phyloP scores from a whole-genome alignment of 345 rosid genomes.

The Euclidium syriacum region DNA sequence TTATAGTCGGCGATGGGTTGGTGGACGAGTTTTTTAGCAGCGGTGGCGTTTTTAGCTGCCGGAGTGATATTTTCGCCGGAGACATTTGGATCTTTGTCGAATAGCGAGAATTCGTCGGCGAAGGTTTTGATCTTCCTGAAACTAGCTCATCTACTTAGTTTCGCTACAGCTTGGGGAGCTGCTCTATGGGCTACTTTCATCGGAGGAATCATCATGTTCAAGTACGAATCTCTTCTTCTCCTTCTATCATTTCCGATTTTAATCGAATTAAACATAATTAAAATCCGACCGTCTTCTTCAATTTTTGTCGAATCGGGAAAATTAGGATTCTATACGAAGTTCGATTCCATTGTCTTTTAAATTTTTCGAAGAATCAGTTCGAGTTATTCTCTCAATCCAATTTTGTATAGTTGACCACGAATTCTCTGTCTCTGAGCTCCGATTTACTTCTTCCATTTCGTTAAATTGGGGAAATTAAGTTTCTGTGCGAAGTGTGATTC shows the following conservation, averaged over 20 bases:
- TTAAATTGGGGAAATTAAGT: no score
- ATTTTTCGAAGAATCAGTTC: no score
- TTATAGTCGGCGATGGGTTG: constrained; percentile 60
- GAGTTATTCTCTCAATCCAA: no score
- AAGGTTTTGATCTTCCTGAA: constrained; percentile 53
- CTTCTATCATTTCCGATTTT: neutral
- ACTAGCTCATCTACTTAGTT: constrained; percentile 81
- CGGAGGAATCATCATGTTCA: constrained; percentile 99
- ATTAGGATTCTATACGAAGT: neutral
- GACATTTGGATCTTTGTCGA: constrained; percentile 67
- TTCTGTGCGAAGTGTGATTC: no score
- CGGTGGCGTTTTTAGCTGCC: constrained; percentile 67
- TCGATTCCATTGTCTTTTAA: no score
- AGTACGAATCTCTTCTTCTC: constrained; percentile 33
- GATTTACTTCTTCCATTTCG: no score
- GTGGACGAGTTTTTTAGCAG: constrained; percentile 61
- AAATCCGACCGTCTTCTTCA: neutral
- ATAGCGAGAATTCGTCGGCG: constrained; percentile 34
- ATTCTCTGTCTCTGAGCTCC: no score
- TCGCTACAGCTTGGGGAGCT: constrained; percentile 93
- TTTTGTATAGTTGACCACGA: no score
- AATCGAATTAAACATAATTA: neutral
- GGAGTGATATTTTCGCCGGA: constrained; percentile 90
- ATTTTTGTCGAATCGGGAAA: neutral
- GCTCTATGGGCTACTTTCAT: constrained; percentile 98